A percentile compares a stretch with the other conserved stretches of the same genome.
phyloP scores from a whole-genome alignment of 495 filamentous ascomycete species.

The Penicillium angulare region DNA sequence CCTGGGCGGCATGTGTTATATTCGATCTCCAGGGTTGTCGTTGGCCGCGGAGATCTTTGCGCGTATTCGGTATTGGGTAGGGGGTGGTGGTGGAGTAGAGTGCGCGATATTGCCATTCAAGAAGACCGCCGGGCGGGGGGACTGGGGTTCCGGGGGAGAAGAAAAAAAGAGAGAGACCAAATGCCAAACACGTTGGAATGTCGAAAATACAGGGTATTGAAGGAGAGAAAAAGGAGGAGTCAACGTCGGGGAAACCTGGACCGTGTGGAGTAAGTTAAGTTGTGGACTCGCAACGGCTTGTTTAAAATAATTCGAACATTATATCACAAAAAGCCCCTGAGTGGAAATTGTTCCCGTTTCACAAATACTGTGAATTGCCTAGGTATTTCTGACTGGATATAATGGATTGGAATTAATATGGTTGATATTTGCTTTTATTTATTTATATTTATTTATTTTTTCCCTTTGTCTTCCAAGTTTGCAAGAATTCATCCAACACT shows the following conservation, averaged over 20 bases:
- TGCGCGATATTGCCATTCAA: conserved; percentile 28
- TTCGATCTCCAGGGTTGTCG: conserved; percentile 23
- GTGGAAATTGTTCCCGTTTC: conserved; percentile 6
- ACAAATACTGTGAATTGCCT: neutral
- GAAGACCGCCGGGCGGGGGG: conserved; percentile 3
- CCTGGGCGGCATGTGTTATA: conserved; percentile 60
- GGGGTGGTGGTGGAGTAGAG: conserved; percentile 13
- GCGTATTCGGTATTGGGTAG: conserved; percentile 20
- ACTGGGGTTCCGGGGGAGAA: neutral
- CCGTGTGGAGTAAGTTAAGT: conserved; percentile 2
- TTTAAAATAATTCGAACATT: neutral
- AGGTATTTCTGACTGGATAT: neutral
- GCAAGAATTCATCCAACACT: too few species aligned
- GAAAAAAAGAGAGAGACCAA: neutral
- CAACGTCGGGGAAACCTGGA: neutral
- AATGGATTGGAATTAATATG: too few species aligned
- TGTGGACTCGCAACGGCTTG: neutral
- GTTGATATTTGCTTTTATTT: too few species aligned
- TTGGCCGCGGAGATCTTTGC: conserved; percentile 25
- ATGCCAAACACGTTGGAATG: too few species aligned
- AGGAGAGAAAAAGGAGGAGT: neutral
- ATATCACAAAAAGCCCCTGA: conserved; percentile 6
- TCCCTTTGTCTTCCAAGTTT: too few species aligned
- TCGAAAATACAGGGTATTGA: neutral
- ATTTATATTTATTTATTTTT: too few species aligned